These are phyloP conservation scores for Phialocephala sp. DNA, from an alignment of 2,329 filamentous ascomycete genomes.

Conservation along the genomic window DNA sequence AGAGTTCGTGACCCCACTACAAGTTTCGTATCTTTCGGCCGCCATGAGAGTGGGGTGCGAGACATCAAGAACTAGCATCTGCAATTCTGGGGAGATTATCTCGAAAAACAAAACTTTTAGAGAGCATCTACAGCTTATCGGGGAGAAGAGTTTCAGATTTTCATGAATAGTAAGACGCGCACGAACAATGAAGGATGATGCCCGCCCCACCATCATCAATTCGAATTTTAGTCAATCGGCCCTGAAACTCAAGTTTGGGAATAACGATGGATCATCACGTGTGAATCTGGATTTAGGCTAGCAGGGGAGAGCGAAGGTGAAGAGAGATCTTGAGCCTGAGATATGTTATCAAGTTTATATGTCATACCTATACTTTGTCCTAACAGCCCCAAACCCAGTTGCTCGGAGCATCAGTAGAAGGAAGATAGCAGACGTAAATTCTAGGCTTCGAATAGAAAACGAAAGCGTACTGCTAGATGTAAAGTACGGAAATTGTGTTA, in stretches of 20 bases:
- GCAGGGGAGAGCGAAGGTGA: too few relatives aligned
- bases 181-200: not conserved
- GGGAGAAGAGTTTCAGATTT: not conserved
- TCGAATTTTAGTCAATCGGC: not conserved
- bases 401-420: not conserved
- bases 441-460: not conserved
- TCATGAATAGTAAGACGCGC: not conserved
- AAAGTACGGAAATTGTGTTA: not conserved
- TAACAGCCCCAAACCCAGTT: not conserved
- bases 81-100: not conserved
- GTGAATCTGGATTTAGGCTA: not conserved
- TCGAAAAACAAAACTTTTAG: not conserved
- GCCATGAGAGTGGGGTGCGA: not conserved
- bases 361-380: not conserved
- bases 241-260: not conserved
- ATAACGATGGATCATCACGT: not conserved
- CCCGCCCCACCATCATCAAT: not conserved
- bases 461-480: not conserved
- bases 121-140: not conserved
- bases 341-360: not conserved
- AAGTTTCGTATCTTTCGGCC: not conserved
- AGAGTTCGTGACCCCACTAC: not conserved
- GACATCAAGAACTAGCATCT: not conserved
- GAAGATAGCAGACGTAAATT: not conserved
- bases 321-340: not conserved